Evolutionary conservation across 169 alveolate species (phyloP), one percentile per base, ranked within the genome.

Genomic region (Plasmodium gonderi): DNA sequence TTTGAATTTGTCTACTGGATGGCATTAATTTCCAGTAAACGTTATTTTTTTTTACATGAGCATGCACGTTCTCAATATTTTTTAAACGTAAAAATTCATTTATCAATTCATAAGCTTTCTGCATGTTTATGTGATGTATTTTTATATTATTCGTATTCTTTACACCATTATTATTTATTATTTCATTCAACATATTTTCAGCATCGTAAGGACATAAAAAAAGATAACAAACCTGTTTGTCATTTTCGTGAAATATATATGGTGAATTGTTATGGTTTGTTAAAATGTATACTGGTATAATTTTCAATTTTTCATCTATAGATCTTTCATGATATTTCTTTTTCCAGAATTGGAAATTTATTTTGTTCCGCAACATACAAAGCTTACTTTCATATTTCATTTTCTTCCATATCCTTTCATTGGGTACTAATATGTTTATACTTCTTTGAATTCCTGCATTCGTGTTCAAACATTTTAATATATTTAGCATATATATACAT

Each of bases 121-220:
- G 47, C 92, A 85, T 85, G 29, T 14, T 54, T 64, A 85, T 74
- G 26, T 36, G 40, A 40, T 85, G 87, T 68, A 85, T 33, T 29
- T 85, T 85, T 54, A 85, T 75, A 74, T 85, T 85, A 40, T 60
- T 76, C 26, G 17, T 23, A 85, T 85, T 74, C 29, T 64, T 74
- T 49, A 85, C 79, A n/a, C 92, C 79, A 54, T 85, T 85, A 78
- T 47, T 74, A 74, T 54, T 85, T 85, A 51, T 60, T n/a, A 85
- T 74, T 51, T 85, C 87, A 7, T 72, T 75, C 33, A 85, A n/a
- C 92, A 75, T 75, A 75, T 20, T 75, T 60, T 85, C 92, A 12
- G 92, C 92, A 51, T 85, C 92, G 79, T 85, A 14, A 64, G 92
- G 92, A 75, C 92, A 85, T 44, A 85, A 47, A 74, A 85, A 85